A percentile compares a stretch with the other conserved stretches of the same genome.
These are phyloP conservation scores for Adansonia rubrostipa DNA, from an alignment of 441 rosid genomes.

Conservation along the genomic window DNA sequence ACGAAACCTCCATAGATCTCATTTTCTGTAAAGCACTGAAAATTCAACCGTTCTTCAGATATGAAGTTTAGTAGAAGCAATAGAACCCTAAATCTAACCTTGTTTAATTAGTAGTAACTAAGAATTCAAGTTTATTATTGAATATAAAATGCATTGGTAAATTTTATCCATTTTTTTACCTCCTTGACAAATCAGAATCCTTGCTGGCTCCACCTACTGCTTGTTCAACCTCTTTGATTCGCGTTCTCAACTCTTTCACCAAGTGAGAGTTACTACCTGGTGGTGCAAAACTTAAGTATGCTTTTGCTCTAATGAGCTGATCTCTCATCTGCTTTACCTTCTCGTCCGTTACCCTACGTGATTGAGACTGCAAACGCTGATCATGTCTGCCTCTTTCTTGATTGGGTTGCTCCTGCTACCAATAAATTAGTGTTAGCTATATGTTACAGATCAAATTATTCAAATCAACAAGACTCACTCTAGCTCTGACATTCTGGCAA, in stretches of 20 bases:
- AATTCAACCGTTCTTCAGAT: constrained; percentile 33
- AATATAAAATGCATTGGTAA: not conserved
- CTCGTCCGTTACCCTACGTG: constrained; percentile 49
- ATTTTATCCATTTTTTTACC: constrained; percentile 45
- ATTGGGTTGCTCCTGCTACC: constrained; percentile 47
- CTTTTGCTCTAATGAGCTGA: constrained; percentile 78
- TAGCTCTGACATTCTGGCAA: not conserved
- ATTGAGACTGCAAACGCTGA: constrained; percentile 37
- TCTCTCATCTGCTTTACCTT: constrained; percentile 78
- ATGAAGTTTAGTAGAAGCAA: constrained; percentile 26
- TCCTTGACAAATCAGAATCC: constrained; percentile 76
- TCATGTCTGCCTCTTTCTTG: constrained; percentile 35
- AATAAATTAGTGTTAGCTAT: constrained; percentile 5
- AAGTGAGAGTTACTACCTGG: constrained; percentile 74
- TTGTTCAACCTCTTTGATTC: constrained; percentile 74
- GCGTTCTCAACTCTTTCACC: constrained; percentile 69
- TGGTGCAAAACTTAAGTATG: constrained; percentile 68
- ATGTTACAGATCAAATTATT: not conserved
- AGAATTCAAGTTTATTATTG: constrained; percentile 16
- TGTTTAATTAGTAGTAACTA: constrained; percentile 10
- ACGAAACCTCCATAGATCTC: constrained; percentile 61
- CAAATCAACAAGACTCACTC: not conserved
- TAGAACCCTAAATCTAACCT: constrained; percentile 8
- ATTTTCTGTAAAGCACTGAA: constrained; percentile 72
- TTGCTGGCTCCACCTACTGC: constrained; percentile 58